A percentile compares a stretch with the other conserved stretches of the same genome.
Evolutionary conservation across 1,139 yeast species (phyloP).

Genomic region (Diutina rugosa): DNA sequence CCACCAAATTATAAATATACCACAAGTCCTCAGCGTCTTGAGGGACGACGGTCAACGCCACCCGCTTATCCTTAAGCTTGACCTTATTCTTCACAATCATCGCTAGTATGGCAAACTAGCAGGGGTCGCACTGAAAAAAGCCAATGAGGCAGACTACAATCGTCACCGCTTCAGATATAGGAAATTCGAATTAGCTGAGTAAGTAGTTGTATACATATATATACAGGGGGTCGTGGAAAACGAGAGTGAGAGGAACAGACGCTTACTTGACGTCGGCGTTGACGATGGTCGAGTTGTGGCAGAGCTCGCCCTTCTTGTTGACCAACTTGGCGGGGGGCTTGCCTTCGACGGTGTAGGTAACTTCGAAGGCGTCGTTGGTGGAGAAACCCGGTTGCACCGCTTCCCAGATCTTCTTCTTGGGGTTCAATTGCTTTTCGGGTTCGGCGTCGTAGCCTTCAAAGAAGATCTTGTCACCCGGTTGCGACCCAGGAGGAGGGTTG

Average conservation of each 20-base stretch:
- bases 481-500: slow-evolving; percentile 87
- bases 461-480: slow-evolving; percentile 93
- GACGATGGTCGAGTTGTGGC: slow-evolving; percentile 55
- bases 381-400: slow-evolving; percentile 83
- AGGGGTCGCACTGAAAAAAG: background rate
- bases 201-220: background rate
- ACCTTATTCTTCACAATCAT: slow-evolving; percentile 1
- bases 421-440: slow-evolving; percentile 90
- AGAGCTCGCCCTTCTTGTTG: slow-evolving; percentile 58
- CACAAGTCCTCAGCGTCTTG: slow-evolving; percentile 91
- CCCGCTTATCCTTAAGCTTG: slow-evolving; percentile 45
- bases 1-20: slow-evolving; percentile 72
- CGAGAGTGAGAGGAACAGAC: background rate
- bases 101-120: background rate
- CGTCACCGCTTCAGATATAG: background rate
- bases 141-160: background rate
- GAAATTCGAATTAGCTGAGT: background rate
- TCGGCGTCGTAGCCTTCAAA: slow-evolving; percentile 81
- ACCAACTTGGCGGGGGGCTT: slow-evolving; percentile 68
- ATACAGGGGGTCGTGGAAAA: background rate
- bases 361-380: slow-evolving; percentile 65
- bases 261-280: slow-evolving; percentile 61
- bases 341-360: slow-evolving; percentile 73
- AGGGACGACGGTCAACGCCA: slow-evolving; percentile 54
- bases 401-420: slow-evolving; percentile 98